Evolutionary conservation across 164 flowering plant species (phyloP), one percentile per base, ranked within the genome.

Genomic region (Kingdonia uniflora): DNA sequence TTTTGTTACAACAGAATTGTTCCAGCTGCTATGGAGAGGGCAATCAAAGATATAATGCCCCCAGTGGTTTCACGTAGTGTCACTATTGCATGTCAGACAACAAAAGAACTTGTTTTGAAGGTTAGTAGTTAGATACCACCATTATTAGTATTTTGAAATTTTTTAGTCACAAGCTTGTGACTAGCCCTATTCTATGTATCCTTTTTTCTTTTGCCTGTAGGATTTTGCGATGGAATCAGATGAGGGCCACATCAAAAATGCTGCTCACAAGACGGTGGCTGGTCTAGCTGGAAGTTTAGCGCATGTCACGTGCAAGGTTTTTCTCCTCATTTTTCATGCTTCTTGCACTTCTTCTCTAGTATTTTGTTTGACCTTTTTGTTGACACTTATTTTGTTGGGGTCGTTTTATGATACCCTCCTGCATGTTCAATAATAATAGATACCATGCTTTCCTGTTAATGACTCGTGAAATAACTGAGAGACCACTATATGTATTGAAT

Each of bases 231-330:
- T 87, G 88, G 99, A 94, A 56, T 71, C 92, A 19, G 99, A 94
- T 64, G 99, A 94, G 76, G 77, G 80, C 37, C 90, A 89, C 21
- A 83, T 87, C 59, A 71, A 69, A 51, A 85, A 83, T 79, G 87
- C 99, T 38, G 99, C 99, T 33, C 95, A 87, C 57, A 72, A 84
- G 73, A 94, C 89, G 96, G 99, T 87, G 49, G 95, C 92, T 38
- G 81, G 97, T 62, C 69, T 94, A 56, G 87, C 99, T 17, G 99
- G 97, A 71, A 84, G 99, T 65, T 60, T 94, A 46, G 99, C 99
- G 63, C 99, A 94, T 79, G 99, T 89, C 19, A 94, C 99, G 29
- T 94, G 99, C 99, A 94, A 94, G 95, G 99, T 94, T 23, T 39
- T 20, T 8, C 46, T 22, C 8, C 6, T 57, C n/a, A n/a, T n/a